phyloP scores from a whole-genome alignment of 768 basidiomycete species.

The Sistotremastrum suecicum region DNA sequence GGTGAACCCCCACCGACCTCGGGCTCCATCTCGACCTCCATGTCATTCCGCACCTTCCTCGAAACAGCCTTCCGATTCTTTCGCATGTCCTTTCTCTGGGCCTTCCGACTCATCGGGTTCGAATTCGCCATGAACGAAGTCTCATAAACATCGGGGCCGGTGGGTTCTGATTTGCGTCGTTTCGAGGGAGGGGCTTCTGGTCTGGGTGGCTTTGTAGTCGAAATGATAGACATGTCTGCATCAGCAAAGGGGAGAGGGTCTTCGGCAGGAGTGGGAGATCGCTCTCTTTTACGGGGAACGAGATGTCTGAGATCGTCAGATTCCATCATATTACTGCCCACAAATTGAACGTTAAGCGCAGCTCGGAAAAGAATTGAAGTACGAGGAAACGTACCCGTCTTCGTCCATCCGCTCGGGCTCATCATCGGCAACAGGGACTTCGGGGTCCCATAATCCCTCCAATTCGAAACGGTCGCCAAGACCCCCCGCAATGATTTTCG shows the following conservation, averaged over 20 bases:
- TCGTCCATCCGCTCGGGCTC: constrained; percentile 24
- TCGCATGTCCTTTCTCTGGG: constrained; percentile 53
- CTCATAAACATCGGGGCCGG: constrained; percentile 31
- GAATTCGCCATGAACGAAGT: constrained; percentile 31
- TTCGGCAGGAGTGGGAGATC: constrained; percentile 15
- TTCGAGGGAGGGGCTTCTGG: constrained; percentile 5
- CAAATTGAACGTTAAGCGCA: neutral
- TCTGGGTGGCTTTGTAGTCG: constrained; percentile 1
- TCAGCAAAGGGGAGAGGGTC: neutral
- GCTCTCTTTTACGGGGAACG: constrained; percentile 18
- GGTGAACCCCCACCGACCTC: too few species aligned
- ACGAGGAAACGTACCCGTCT: constrained; percentile 21
- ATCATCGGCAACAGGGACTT: constrained; percentile 22
- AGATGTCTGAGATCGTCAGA: constrained; percentile 15
- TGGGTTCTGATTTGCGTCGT: constrained; percentile 23
- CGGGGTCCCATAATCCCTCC: constrained; percentile 29
- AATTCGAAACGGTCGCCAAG: constrained; percentile 32
- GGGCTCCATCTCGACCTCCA: too few species aligned
- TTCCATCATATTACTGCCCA: constrained; percentile 13
- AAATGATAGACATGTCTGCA: neutral
- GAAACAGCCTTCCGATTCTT: constrained; percentile 36
- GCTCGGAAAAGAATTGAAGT: neutral
- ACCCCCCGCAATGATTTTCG: constrained; percentile 73
- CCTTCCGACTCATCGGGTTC: constrained; percentile 46
- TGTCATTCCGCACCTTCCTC: constrained; percentile 12